Conservation (phyloP, 345 rosid species). For the Garcia nutans region DNA sequence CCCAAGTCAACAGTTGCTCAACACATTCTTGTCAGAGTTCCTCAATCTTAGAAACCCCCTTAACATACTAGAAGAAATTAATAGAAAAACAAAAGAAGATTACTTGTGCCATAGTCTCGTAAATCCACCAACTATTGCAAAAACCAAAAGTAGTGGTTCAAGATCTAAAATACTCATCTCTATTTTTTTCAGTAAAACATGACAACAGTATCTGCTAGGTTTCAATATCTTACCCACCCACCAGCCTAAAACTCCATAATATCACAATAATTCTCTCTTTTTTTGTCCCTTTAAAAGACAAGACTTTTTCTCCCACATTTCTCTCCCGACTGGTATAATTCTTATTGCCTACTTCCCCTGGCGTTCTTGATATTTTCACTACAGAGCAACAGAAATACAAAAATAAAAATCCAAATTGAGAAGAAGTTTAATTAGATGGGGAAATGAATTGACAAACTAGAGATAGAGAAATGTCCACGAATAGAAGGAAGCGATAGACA, state of each 20-base stretch:
- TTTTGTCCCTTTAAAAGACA: background rate
- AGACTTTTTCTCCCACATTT: background rate
- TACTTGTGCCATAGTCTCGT: background rate
- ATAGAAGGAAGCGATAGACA: slow-evolving; percentile 4
- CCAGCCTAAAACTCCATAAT: background rate
- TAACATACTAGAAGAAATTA: background rate
- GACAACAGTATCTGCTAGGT: slow-evolving; percentile 3
- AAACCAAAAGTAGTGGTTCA: slow-evolving; percentile 2
- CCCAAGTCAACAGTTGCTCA: slow-evolving; percentile 25
- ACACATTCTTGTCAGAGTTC: slow-evolving; percentile 20
- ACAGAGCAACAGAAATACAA: background rate
- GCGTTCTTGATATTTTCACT: background rate
- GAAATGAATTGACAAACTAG: background rate
- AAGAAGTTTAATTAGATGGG: no score
- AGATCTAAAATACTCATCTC: slow-evolving; percentile 25
- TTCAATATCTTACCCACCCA: slow-evolving; percentile 33
- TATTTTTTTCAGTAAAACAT: background rate
- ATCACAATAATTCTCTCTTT: background rate
- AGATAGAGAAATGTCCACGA: background rate
- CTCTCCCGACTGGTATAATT: background rate
- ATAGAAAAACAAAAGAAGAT: background rate
- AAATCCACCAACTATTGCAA: background rate
- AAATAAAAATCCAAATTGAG: background rate
- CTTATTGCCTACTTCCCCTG: background rate
- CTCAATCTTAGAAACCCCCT: slow-evolving; percentile 3